Conservation (phyloP, 2,329 filamentous ascomycete genomes). For the Colletotrichum brevisporum region DNA sequence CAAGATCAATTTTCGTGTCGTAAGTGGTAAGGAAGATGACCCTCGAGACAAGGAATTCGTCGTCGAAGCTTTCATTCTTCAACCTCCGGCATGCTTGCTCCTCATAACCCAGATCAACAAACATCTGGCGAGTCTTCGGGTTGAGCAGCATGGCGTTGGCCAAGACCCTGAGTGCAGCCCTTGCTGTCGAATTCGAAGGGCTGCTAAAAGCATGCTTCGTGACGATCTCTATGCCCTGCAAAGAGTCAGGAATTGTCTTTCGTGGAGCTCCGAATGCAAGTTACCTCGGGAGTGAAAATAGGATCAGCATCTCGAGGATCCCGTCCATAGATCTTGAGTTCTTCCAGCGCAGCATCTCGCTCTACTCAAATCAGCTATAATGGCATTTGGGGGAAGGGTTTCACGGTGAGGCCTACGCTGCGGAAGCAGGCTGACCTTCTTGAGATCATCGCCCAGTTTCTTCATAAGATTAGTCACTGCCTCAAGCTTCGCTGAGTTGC, state of each 20-base stretch:
- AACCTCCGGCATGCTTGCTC: slow-evolving; percentile 78
- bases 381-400: slow-evolving; percentile 72
- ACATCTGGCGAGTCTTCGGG: slow-evolving; percentile 76
- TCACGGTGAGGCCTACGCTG: slow-evolving; percentile 60
- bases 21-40: slow-evolving; percentile 88
- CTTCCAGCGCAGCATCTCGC: slow-evolving; percentile 71
- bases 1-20: slow-evolving; percentile 77
- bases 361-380: slow-evolving; percentile 67
- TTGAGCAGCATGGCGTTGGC: slow-evolving; percentile 87
- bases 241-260: slow-evolving; percentile 31
- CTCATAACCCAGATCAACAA: slow-evolving; percentile 79
- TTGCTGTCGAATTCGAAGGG: slow-evolving; percentile 72
- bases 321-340: slow-evolving; percentile 85
- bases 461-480: slow-evolving; percentile 77
- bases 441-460: slow-evolving; percentile 73
- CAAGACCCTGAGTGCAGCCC: slow-evolving; percentile 84
- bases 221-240: slow-evolving; percentile 81
- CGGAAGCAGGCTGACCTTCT: slow-evolving; percentile 67
- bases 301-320: slow-evolving; percentile 80
- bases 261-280: background rate
- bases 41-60: slow-evolving; percentile 88
- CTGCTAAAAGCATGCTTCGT: slow-evolving; percentile 81
- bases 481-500: slow-evolving; percentile 72
- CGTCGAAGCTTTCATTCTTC: slow-evolving; percentile 80
- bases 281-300: slow-evolving; percentile 85